A percentile compares a stretch with the other conserved stretches of the same genome.
These are phyloP conservation scores for Alisma plantagoaquatica DNA, from an alignment of 106 monocot genomes.

Conservation along the genomic window DNA sequence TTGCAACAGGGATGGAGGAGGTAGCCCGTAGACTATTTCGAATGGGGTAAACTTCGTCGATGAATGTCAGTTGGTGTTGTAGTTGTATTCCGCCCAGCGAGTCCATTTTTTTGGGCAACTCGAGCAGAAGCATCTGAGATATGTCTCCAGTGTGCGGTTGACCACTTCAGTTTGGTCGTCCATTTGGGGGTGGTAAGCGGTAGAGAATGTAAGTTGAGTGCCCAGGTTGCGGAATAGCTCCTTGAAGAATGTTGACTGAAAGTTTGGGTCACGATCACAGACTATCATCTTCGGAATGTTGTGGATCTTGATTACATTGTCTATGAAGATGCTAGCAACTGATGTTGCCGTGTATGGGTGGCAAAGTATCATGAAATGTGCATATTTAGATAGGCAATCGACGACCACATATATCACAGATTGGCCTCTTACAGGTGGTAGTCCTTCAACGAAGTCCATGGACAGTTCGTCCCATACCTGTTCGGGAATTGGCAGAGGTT, in stretches of 20 bases:
- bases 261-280: background rate
- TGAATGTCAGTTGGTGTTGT: background rate
- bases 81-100: background rate
- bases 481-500: background rate
- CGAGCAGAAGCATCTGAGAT: background rate
- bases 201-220: background rate
- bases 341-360: background rate
- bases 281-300: background rate
- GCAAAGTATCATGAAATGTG: background rate
- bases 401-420: background rate
- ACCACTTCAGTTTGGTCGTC: constrained; percentile 6
- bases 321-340: background rate
- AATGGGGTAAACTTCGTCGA: background rate
- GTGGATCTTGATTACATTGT: background rate
- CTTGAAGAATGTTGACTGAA: background rate
- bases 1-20: background rate
- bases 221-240: background rate
- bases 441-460: background rate
- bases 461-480: background rate
- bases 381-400: background rate
- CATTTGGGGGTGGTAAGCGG: constrained; percentile 8
- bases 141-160: background rate
- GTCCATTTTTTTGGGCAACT: background rate
- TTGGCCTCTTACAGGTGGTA: background rate
- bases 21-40: background rate